These are phyloP conservation scores for Cyanidium caldarium DNA, from an alignment of 23 red algal species.

Conservation along the genomic window DNA sequence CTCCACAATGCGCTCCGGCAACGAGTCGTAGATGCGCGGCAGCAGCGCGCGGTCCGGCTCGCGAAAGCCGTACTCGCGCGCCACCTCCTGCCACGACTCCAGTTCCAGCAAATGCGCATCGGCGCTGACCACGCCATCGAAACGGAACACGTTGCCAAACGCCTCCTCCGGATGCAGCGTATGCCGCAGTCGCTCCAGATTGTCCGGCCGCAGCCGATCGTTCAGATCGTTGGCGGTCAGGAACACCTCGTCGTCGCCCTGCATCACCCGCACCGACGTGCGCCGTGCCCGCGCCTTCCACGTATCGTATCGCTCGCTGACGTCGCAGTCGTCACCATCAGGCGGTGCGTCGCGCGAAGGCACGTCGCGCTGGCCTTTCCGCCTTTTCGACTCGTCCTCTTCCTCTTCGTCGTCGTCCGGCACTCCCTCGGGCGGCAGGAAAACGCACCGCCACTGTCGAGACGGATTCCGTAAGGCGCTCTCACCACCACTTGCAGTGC, in stretches of 20 bases:
- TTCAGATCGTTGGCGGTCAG: slow-evolving; percentile 69
- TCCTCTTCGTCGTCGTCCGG: too few species aligned
- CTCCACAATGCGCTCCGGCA: slow-evolving; percentile 49
- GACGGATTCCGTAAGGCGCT: too few species aligned
- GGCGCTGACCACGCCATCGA: slow-evolving; percentile 35
- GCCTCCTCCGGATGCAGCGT: slow-evolving; percentile 64
- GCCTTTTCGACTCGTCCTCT: not conserved
- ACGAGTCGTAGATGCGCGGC: slow-evolving; percentile 49
- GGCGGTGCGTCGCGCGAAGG: too few species aligned
- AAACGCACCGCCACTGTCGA: too few species aligned
- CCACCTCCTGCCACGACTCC: slow-evolving; percentile 41
- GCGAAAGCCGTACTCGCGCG: slow-evolving; percentile 27
- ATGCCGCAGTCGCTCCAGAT: slow-evolving; percentile 45
- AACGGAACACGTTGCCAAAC: slow-evolving; percentile 72
- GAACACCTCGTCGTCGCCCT: not conserved
- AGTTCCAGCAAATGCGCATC: slow-evolving; percentile 55
- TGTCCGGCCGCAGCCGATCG: slow-evolving; percentile 36
- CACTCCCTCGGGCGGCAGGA: too few species aligned
- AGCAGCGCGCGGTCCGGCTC: slow-evolving; percentile 33
- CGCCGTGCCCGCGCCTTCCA: not conserved
- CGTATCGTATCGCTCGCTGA: slow-evolving; percentile 1
- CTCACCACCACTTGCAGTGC: too few species aligned
- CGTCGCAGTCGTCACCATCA: too few species aligned
- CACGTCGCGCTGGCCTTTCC: not conserved
- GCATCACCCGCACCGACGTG: not conserved